These are phyloP conservation scores for Takakia lepidozioides DNA, from an alignment of 225 moss, liverwort and hornwort species.

Conservation along the genomic window DNA sequence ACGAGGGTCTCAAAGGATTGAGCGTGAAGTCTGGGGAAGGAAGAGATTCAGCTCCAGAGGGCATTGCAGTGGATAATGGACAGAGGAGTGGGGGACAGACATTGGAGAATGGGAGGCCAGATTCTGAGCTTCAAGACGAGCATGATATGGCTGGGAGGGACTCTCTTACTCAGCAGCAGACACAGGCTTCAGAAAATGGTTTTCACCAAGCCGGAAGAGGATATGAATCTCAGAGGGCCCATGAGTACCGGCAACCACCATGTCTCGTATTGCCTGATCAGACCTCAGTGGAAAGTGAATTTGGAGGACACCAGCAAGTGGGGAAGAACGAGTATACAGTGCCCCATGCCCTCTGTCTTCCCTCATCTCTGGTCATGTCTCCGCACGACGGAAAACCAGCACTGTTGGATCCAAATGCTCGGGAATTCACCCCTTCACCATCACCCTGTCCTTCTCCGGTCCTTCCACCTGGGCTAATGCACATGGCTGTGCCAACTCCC, in stretches of 20 bases:
- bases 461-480: conserved; percentile 17
- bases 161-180: too few species aligned
- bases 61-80: conserved; percentile 31
- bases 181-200: too few species aligned
- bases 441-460: conserved; percentile 76
- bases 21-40: conserved; percentile 36
- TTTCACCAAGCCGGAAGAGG: conserved; percentile 14
- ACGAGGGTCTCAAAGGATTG: conserved; percentile 28
- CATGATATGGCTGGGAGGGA: too few species aligned
- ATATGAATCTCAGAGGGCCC: conserved; percentile 7
- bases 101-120: conserved; percentile 8
- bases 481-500: conserved; percentile 48
- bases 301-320: too few species aligned
- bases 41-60: conserved; percentile 59
- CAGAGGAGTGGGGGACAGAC: conserved; percentile 11
- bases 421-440: conserved; percentile 79
- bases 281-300: too few species aligned
- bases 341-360: conserved; percentile 14
- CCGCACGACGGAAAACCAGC: conserved; percentile 26
- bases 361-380: conserved; percentile 31
- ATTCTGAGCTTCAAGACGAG: too few species aligned
- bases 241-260: conserved; percentile 25
- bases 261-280: conserved; percentile 4
- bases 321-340: background rate
- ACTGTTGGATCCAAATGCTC: conserved; percentile 79